Base-by-base conservation (phyloP, 169 alveolate species). In the Babesia caballi region DNA sequence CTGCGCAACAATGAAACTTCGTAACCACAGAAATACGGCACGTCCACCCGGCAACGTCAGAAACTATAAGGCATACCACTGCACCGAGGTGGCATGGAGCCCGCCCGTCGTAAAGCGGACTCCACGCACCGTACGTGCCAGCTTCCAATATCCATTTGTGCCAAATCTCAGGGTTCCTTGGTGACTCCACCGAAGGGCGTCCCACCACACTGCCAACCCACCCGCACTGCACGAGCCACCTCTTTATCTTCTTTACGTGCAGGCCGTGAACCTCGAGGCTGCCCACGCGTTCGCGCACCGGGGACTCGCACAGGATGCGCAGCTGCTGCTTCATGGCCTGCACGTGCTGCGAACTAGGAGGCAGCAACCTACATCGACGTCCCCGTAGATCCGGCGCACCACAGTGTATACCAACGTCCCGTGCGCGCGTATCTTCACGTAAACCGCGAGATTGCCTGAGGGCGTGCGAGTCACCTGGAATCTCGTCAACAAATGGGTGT, bases 401-500 rank as follows among this genome's bases (percentile, higher is more conserved):
- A 85, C 89, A 0, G 95, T 91, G 38, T 92, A 88, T 3, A 90
- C 90, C 19, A 82, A 76, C n/a, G 94, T 91, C 23, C 95, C 95
- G 54, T 91, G 95, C 32, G 89, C 88, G 17, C 91, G 40, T 8
- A 91, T 90, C 63, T 87, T 86, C 21, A 90, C 71, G 51, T 91
- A 91, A n/a, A 91, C 95, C 12, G 95, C 93, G 23, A 91, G 73
- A 60, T 91, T 91, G 28, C 95, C 95, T 0, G 95, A 91, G 12
- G 94, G 88, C 7, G 95, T 91, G 32, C 95, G 61, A 41, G 90
- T 73, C n/a, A 91, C 95, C 95, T 90, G 53, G 7, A 19, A 23
- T n/a, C 5, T 12, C 7, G 53, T 23, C 27, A 9, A 46, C 30
- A 23, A 12, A 19, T 23, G 14, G 6, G 27, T 8, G 1, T n/a